Evolutionary conservation across 2,329 filamentous ascomycete species (phyloP).

Genomic region (Phialophora tarda): DNA sequence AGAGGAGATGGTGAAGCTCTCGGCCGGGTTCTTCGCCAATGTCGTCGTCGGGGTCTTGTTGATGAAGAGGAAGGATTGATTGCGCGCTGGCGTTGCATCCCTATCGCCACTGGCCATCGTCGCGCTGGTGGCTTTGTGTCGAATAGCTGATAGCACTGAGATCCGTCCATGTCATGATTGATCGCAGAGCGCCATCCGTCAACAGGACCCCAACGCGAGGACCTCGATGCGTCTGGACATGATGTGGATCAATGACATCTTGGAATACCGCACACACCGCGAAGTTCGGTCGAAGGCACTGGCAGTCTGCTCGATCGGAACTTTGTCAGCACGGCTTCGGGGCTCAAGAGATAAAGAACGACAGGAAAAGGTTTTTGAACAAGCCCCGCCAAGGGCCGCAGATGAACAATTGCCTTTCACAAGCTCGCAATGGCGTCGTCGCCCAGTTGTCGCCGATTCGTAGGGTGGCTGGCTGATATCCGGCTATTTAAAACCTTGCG

Average conservation of each 20-base stretch:
- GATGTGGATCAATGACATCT: not conserved
- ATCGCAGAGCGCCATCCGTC: not conserved
- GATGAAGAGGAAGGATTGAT: conserved; percentile 22
- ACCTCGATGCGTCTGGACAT: not conserved
- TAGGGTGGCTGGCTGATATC: not conserved
- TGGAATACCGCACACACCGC: not conserved
- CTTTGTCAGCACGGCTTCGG: not conserved
- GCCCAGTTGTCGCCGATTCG: not conserved
- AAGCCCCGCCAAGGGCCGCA: not conserved
- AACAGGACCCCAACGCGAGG: not conserved
- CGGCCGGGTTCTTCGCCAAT: conserved; percentile 10
- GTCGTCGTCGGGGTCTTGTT: conserved; percentile 24
- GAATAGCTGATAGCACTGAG: not conserved
- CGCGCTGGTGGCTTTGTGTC: not conserved
- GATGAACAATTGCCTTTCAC: not conserved
- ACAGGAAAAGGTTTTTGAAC: not conserved
- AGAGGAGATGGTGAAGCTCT: conserved; percentile 30
- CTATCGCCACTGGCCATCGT: conserved; percentile 12
- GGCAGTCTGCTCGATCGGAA: not conserved
- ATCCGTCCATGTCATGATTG: not conserved
- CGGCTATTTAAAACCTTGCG: not conserved
- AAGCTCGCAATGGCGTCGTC: not conserved
- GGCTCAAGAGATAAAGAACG: not conserved
- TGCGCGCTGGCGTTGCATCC: not conserved
- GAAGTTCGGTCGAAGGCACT: not conserved